Evolutionary conservation across 495 filamentous ascomycete species (phyloP).

Genomic region (Lindgomyces ingoldianus): DNA sequence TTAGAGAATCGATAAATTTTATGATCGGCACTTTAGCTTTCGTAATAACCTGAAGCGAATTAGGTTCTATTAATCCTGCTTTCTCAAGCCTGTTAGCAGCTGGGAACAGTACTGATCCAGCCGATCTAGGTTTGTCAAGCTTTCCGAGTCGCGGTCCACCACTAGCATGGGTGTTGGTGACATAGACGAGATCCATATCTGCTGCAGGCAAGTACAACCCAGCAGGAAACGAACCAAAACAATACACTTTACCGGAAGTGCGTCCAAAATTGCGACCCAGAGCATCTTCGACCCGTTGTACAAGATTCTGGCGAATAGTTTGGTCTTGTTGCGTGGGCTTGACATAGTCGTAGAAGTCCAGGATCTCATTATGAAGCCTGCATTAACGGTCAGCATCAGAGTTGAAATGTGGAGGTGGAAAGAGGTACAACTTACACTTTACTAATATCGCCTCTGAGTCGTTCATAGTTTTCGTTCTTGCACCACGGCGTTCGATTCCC

Average conservation of each 20-base stretch:
- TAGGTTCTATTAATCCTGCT: slow-evolving; percentile 49
- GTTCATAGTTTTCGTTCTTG: slow-evolving; percentile 1
- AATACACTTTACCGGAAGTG: slow-evolving; percentile 54
- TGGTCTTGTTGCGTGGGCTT: slow-evolving; percentile 76
- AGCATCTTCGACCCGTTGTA: slow-evolving; percentile 60
- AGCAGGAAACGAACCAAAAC: slow-evolving; percentile 90
- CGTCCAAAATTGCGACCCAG: slow-evolving; percentile 51
- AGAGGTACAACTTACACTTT: slow-evolving; percentile 19
- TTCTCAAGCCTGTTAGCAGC: slow-evolving; percentile 56
- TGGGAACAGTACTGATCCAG: slow-evolving; percentile 45
- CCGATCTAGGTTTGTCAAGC: slow-evolving; percentile 29
- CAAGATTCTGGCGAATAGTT: slow-evolving; percentile 67
- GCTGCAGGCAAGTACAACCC: slow-evolving; percentile 87
- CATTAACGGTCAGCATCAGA: background rate
- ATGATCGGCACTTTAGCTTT: slow-evolving; percentile 87
- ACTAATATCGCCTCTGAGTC: background rate
- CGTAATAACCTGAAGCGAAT: slow-evolving; percentile 60
- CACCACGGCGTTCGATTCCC: slow-evolving; percentile 55
- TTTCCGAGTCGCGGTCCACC: slow-evolving; percentile 33
- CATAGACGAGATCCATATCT: slow-evolving; percentile 90
- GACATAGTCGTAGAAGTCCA: slow-evolving; percentile 85
- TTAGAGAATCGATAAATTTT: slow-evolving; percentile 76
- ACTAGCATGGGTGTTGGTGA: slow-evolving; percentile 62
- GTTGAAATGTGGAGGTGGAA: background rate
- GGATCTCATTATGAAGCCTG: slow-evolving; percentile 78